phyloP scores from a whole-genome alignment of 2,329 filamentous ascomycete genomes.

The Microthyrium microscopicum region DNA sequence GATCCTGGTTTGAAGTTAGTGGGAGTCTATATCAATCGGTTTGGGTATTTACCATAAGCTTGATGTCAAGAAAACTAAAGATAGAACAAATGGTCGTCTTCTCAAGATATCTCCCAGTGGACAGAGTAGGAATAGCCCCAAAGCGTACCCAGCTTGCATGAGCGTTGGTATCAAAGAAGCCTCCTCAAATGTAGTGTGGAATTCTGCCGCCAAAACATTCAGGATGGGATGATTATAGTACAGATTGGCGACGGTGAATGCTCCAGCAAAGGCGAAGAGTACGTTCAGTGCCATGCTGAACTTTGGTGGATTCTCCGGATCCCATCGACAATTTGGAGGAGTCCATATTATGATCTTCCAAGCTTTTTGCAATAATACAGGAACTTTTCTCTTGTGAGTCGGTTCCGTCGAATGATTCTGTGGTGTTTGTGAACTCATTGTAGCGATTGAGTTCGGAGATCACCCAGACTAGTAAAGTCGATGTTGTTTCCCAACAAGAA shows the following conservation, averaged over 20 bases:
- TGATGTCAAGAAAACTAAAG: constrained; percentile 50
- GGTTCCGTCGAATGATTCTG: too few relatives aligned
- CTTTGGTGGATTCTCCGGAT: constrained; percentile 45
- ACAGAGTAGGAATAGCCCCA: constrained; percentile 56
- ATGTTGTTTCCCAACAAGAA: too few relatives aligned
- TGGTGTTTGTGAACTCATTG: too few relatives aligned
- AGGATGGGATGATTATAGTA: constrained; percentile 72
- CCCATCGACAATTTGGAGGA: constrained; percentile 51
- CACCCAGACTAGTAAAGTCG: too few relatives aligned
- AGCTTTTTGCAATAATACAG: too few relatives aligned
- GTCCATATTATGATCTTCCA: constrained; percentile 48
- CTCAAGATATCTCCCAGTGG: constrained; percentile 55
- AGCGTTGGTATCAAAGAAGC: constrained; percentile 55
- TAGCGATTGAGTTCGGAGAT: too few relatives aligned
- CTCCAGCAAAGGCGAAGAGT: constrained; percentile 48
- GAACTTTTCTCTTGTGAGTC: too few relatives aligned
- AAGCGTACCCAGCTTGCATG: constrained; percentile 65
- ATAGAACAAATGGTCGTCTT: constrained; percentile 52
- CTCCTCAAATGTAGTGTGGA: constrained; percentile 51
- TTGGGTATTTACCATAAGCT: constrained; percentile 38
- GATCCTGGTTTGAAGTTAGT: constrained; percentile 33
- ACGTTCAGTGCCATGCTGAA: constrained; percentile 56
- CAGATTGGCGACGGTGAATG: constrained; percentile 62
- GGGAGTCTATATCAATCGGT: neutral
- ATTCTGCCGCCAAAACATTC: constrained; percentile 56